A percentile compares a stretch with the other conserved stretches of the same genome.
phyloP scores from a whole-genome alignment of 768 basidiomycete genomes.

The Phlebiopsis gigantea region DNA sequence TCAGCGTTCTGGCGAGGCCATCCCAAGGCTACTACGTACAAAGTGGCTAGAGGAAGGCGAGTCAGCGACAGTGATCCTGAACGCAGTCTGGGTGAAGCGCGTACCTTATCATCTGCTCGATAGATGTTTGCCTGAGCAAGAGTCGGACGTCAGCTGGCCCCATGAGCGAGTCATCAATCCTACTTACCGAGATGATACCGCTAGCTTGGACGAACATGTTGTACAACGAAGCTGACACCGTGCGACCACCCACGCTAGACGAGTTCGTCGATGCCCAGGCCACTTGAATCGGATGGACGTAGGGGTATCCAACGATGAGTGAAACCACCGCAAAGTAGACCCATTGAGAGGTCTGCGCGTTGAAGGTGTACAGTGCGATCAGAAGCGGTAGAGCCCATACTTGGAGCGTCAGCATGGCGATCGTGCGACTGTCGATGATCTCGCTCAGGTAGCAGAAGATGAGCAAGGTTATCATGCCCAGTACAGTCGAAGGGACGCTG shows the following conservation, averaged over 20 bases:
- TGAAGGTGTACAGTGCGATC: slow-evolving; percentile 50
- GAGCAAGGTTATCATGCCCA: slow-evolving; percentile 38
- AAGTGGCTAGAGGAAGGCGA: slow-evolving; percentile 19
- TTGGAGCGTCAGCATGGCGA: slow-evolving; percentile 46
- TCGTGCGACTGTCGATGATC: slow-evolving; percentile 43
- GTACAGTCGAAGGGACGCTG: slow-evolving; percentile 50
- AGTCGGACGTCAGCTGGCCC: not conserved
- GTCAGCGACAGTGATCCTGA: no score
- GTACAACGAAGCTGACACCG: slow-evolving; percentile 39
- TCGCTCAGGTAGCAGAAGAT: slow-evolving; percentile 45
- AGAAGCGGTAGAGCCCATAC: slow-evolving; percentile 62
- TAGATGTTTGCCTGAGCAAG: slow-evolving; percentile 47
- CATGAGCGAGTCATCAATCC: not conserved
- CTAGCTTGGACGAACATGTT: slow-evolving; percentile 64
- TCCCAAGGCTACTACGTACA: slow-evolving; percentile 15
- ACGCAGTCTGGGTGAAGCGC: no score
- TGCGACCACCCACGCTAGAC: slow-evolving; percentile 51
- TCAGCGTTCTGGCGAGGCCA: not conserved
- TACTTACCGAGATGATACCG: slow-evolving; percentile 40
- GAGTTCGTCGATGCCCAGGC: slow-evolving; percentile 60
- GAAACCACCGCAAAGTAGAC: slow-evolving; percentile 49
- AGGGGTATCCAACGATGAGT: slow-evolving; percentile 51
- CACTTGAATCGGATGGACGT: slow-evolving; percentile 30
- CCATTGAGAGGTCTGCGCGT: slow-evolving; percentile 45
- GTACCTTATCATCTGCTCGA: slow-evolving; percentile 41